Evolutionary conservation across 306 rosid species (phyloP), one percentile per base, ranked within the genome.

Genomic region (Casuarina cunninghamiana): DNA sequence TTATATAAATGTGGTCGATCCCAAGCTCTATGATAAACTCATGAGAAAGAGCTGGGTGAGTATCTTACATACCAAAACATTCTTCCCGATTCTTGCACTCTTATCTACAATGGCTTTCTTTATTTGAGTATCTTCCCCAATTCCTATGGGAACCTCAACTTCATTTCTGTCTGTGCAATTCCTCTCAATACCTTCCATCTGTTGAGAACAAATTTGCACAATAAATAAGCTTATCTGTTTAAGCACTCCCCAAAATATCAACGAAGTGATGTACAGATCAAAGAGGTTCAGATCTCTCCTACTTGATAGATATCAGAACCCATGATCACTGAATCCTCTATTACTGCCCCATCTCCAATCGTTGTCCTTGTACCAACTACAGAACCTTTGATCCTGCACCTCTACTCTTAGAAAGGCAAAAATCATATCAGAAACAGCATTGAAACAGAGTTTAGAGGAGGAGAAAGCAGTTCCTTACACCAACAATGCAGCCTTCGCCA

Each of bases 401-500:
- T 78, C 88, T 82, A 77, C 78, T 51, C 79, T 80, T 76, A 73
- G 68, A 35, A 75, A 65, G 41, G 60, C 55, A 67, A 50, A 66
- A 53, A 19, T 13, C 17, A 17, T 17, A 17, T 67, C 42, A 67
- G 71, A 67, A 67, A 67, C 37, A 67, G 71, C 32, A 67, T n/a
- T n/a, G 42, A 67, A 42, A 13, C 16, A 42, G 9, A 4, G 32
- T 42, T 42, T 42, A 66, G 49, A 66, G 71, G 50, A 26, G 42
- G 26, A 67, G 3, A 41, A 65, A 41, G 71, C 32, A 15, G 53
- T 51, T 42, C 35, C 86, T 79, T 74, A 85, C 88, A 53, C 75
- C 58, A n/a, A 85, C 78, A 71, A 85, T 73, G 84, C 88, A 85
- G 46, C 86, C 86, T 7, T 77, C 88, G 49, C 88, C 88, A 44